phyloP scores from a whole-genome alignment of 352 stramenopile species.

The Globisporangium mamillatum region DNA sequence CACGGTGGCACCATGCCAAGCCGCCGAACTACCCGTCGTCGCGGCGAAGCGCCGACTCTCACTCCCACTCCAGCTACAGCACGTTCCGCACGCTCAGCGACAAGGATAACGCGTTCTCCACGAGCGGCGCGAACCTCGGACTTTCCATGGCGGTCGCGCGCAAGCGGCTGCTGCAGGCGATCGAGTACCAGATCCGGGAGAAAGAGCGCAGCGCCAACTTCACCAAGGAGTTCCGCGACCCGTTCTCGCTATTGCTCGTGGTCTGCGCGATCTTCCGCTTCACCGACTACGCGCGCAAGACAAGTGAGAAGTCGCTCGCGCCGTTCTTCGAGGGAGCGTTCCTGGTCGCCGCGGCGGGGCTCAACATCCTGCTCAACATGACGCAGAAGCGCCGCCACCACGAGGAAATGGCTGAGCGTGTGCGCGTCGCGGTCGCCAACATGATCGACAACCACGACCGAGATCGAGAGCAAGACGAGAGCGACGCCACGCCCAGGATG shows the following conservation, averaged over 20 bases:
- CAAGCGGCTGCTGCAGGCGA: slow-evolving; percentile 50
- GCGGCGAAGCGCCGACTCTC: background rate
- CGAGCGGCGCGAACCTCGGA: slow-evolving; percentile 27
- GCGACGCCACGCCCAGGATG: slow-evolving; percentile 4
- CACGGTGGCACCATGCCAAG: slow-evolving; percentile 9
- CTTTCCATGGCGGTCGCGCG: slow-evolving; percentile 51
- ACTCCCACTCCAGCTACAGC: slow-evolving; percentile 9
- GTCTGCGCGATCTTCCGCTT: slow-evolving; percentile 68
- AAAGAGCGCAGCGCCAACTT: slow-evolving; percentile 61
- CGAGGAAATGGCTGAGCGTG: slow-evolving; percentile 74
- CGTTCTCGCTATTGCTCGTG: slow-evolving; percentile 63
- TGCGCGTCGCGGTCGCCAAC: slow-evolving; percentile 62
- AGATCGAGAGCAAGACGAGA: slow-evolving; percentile 1
- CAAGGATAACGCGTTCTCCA: slow-evolving; percentile 7
- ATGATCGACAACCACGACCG: slow-evolving; percentile 33
- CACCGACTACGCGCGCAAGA: slow-evolving; percentile 37
- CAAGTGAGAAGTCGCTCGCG: slow-evolving; percentile 21
- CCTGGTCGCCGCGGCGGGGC: slow-evolving; percentile 46
- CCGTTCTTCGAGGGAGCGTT: slow-evolving; percentile 58
- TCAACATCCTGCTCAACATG: slow-evolving; percentile 66
- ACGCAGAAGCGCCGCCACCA: slow-evolving; percentile 68
- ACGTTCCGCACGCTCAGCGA: slow-evolving; percentile 10
- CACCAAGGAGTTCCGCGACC: slow-evolving; percentile 72
- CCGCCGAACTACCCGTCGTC: slow-evolving; percentile 15
- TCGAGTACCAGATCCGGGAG: slow-evolving; percentile 70